Base-by-base conservation (phyloP, 106 monocot species). In the Iris macrosiphon region DNA sequence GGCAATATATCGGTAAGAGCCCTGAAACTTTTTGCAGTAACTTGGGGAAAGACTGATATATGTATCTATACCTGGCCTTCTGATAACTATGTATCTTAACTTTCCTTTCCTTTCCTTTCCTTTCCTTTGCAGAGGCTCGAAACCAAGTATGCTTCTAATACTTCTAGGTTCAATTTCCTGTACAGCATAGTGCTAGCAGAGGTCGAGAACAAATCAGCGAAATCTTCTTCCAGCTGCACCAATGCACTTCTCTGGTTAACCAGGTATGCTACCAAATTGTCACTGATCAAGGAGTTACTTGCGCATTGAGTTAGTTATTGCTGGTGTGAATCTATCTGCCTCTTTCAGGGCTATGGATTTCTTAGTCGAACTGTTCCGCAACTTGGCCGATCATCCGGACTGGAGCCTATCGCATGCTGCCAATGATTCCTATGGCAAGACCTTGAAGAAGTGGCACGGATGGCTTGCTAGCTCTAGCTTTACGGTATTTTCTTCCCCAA, bases 391-490 rank as follows among this genome's bases (percentile, higher is more conserved):
- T 48, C 71, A 88, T 60, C 20, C 63, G 13, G 79, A 75, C 40
- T 82, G 87, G 82, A 78, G 57, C 33, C 75, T 82, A 75, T 48
- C 78, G 7, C 71, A 75, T 14, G 82, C 72, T 15, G 74, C 74
- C 47, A 75, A 64, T 0, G 75, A 88, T 55, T 71, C 87, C 5
- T 88, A 88, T 52, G 37, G 59, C 68, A 88, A 88, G 53, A 88
- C 87, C 31, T 62, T 88, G 32, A 88, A 88, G 68, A 75, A 88
- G 56, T 88, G 74, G 75, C 87, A 88, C 65, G 82, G 87, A 41
- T 63, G 63, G 63, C 38, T 63, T 2, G 49, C 63, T 40, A 52
- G 33, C 12, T 63, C 63, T 15, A 63, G 51, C 40, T 63, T 63
- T 20, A 12, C 23, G 11, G 63, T 63, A 63, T 38, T 23, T 15